Percentiles rank a stretch among this genome's conserved stretches.
Conservation (phyloP, 2,329 filamentous ascomycete genomes). For the Xylariales sp. region DNA sequence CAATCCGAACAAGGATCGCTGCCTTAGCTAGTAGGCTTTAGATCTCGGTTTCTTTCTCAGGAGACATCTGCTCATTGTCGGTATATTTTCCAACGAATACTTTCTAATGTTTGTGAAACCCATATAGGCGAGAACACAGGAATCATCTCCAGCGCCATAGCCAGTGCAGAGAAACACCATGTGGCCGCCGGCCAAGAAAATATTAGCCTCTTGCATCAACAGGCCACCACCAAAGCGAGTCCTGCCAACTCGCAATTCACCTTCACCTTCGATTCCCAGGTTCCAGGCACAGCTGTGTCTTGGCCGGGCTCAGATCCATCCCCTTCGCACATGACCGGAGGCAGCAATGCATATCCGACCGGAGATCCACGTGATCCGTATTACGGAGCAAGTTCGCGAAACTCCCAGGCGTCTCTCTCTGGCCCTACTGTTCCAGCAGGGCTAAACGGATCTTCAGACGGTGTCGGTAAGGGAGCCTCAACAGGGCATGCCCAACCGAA, state of each 20-base stretch:
- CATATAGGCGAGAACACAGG: slow-evolving; percentile 51
- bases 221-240: slow-evolving; percentile 54
- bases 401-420: slow-evolving; percentile 9
- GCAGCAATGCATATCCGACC: slow-evolving; percentile 16
- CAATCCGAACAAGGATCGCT: too few species aligned
- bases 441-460: neutral
- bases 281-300: slow-evolving; percentile 70
- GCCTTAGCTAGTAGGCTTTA: too few species aligned
- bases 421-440: slow-evolving; percentile 13
- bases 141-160: slow-evolving; percentile 90
- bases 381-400: slow-evolving; percentile 10
- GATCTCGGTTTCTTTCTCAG: too few species aligned
- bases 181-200: slow-evolving; percentile 69
- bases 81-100: too few species aligned
- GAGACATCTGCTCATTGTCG: too few species aligned
- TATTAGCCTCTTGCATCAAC: slow-evolving; percentile 71
- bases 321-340: slow-evolving; percentile 24
- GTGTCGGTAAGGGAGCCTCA: neutral
- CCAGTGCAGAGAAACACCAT: slow-evolving; percentile 72
- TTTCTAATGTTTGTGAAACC: too few species aligned
- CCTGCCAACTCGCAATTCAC: slow-evolving; percentile 81
- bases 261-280: slow-evolving; percentile 90
- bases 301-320: slow-evolving; percentile 58
- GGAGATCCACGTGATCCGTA: slow-evolving; percentile 13
- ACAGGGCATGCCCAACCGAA: slow-evolving; percentile 34